Percentiles rank a stretch among this genome's conserved stretches.
These are phyloP conservation scores for Dactylellina haptotyla DNA, from an alignment of 2,329 filamentous ascomycete genomes.

Conservation along the genomic window DNA sequence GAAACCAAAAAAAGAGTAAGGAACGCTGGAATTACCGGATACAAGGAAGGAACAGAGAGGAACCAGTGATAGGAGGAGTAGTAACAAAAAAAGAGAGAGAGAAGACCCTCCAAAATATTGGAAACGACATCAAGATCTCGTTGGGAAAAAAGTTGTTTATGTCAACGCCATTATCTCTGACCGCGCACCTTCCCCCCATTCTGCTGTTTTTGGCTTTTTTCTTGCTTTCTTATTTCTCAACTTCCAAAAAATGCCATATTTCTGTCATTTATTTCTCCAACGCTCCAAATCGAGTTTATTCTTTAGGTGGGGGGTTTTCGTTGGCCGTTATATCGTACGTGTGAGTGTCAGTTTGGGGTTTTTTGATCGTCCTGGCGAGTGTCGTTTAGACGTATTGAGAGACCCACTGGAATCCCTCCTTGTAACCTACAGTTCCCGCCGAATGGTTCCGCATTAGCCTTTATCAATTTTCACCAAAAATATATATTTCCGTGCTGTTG, in stretches of 20 bases:
- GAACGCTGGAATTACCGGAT: slow-evolving; percentile 52
- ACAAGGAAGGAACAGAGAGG: slow-evolving; percentile 37
- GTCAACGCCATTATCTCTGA: slow-evolving; percentile 21
- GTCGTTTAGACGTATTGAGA: slow-evolving; percentile 82
- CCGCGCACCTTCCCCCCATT: neutral
- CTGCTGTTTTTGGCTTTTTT: neutral
- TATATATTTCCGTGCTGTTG: too few relatives aligned
- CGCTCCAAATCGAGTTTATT: neutral
- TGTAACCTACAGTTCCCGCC: slow-evolving; percentile 71
- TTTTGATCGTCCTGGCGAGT: neutral
- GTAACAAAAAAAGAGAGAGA: slow-evolving; percentile 1
- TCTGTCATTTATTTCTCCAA: slow-evolving; percentile 20
- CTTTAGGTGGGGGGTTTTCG: neutral
- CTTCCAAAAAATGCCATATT: slow-evolving; percentile 2
- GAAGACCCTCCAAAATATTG: slow-evolving; percentile 25
- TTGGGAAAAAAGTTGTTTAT: too few relatives aligned
- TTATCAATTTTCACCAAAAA: neutral
- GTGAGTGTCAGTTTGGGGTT: neutral
- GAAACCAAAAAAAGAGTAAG: slow-evolving; percentile 2
- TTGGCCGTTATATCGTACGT: neutral
- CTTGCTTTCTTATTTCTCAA: slow-evolving; percentile 11
- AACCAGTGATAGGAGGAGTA: neutral
- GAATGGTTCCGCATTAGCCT: slow-evolving; percentile 45
- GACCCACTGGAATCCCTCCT: slow-evolving; percentile 89
- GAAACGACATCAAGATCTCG: slow-evolving; percentile 9